Conservation (phyloP, 257 asterid species). For the Apocynum venetum region DNA sequence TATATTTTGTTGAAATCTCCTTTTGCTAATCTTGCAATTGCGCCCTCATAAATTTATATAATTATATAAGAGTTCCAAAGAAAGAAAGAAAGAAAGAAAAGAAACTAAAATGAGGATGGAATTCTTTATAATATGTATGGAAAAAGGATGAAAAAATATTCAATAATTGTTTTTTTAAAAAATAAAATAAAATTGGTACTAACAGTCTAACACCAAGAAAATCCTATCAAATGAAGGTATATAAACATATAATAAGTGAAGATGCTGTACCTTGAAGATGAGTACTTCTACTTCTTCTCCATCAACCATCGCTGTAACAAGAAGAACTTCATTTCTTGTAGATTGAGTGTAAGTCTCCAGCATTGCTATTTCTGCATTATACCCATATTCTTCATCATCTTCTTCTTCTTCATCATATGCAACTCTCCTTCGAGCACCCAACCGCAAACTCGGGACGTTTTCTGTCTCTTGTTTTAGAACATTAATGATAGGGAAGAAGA, state of each 20-base stretch:
- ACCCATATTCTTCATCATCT: constrained; percentile 39
- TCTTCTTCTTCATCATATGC: constrained; percentile 30
- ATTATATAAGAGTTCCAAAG: too few species aligned
- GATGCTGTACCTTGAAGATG: constrained; percentile 51
- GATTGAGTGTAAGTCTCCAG: constrained; percentile 48
- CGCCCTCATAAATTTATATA: too few species aligned
- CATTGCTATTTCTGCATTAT: constrained; percentile 52
- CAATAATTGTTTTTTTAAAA: too few species aligned
- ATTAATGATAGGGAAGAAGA: background rate
- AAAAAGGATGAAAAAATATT: too few species aligned
- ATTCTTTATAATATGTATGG: too few species aligned
- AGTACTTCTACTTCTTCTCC: constrained; percentile 47
- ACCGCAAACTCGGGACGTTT: background rate
- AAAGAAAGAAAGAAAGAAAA: too few species aligned
- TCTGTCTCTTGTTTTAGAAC: background rate
- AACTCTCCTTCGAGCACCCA: constrained; percentile 43
- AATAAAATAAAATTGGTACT: too few species aligned
- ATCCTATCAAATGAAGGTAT: too few species aligned
- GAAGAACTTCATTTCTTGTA: constrained; percentile 50
- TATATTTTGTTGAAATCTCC: too few species aligned
- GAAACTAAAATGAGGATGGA: too few species aligned
- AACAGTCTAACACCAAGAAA: too few species aligned
- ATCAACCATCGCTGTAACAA: constrained; percentile 54
- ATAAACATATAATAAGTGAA: background rate
- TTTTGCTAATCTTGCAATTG: too few species aligned